Base-by-base conservation (phyloP, 2,329 filamentous ascomycete genomes). In the Stagonosporopsis rhizophila region DNA sequence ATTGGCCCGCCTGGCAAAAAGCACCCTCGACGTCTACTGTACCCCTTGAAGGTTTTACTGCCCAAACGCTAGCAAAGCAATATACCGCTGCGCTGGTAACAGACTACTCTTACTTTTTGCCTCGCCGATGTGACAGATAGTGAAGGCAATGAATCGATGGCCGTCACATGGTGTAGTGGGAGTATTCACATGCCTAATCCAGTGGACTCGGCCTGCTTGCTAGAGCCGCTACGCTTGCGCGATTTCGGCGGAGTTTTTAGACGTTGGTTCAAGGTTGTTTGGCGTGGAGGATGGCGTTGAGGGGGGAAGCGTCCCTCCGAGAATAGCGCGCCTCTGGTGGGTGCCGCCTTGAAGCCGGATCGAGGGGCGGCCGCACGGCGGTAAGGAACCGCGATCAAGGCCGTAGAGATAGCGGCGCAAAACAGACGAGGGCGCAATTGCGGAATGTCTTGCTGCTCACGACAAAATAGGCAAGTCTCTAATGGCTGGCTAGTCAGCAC, bases 1-100 rank as follows among this genome's bases (percentile, higher is more conserved):
- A 67, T 66, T 68, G 62, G 65, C 39, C 45, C 44, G 20, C 40
- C 23, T n/a, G 37, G 15, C 45, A 54, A 64, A 64, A 67, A 51
- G 53, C 37, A 51, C 38, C 30, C 17, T 41, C 20, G 17, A 50
- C 32, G 28, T 50, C 22, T 46, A 38, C 35, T 17, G 46, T 41
- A 52, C 20, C 46, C 20, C 34, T 50, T 22, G 9, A 51, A 51
- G 35, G 47, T 46, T 56, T 56, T 42, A 42, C 47, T 38, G 42
- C 42, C 19, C 37, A 51, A 51, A 38, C 46, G 53, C 47, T 56
- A 56, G 19, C 12, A 44, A 23, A 42, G 30, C 38, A 56, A 56
- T 52, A 52, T 56, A 52, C 53, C 53, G 38, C 38, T 52, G 53
- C 20, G 37, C 53, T 56, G 53, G 53, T 23, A 46, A 44, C 38